phyloP scores from a whole-genome alignment of 2,329 filamentous ascomycete species.

The Trichoderma simmonsii region DNA sequence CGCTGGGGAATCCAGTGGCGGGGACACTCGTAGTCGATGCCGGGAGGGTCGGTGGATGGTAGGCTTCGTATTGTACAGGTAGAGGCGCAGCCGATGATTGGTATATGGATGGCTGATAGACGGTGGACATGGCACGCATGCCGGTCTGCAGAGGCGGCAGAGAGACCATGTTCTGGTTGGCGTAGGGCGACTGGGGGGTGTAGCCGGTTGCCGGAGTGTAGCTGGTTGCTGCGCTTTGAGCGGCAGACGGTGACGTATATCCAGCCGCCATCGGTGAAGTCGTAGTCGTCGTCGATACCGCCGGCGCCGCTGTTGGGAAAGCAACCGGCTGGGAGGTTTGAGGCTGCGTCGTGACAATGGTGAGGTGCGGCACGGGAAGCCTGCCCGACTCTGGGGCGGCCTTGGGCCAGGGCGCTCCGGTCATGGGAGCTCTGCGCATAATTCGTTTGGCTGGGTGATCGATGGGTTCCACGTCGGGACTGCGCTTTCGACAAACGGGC shows the following conservation, averaged over 20 bases:
- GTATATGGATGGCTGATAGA: conserved; percentile 54
- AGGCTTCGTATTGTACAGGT: background rate
- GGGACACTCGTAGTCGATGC: conserved; percentile 26
- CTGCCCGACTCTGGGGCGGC: conserved; percentile 37
- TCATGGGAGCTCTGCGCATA: conserved; percentile 25
- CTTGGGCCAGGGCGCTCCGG: conserved; percentile 24
- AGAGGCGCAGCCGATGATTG: background rate
- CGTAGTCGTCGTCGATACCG: background rate
- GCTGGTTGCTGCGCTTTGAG: background rate
- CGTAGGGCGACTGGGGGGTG: conserved; percentile 39
- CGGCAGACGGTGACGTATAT: conserved; percentile 7
- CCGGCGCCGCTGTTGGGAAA: conserved; percentile 28
- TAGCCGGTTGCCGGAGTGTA: conserved; percentile 31
- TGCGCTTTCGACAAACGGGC: conserved; percentile 46
- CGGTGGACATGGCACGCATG: conserved; percentile 71
- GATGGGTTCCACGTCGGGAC: conserved; percentile 46
- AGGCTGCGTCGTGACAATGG: conserved; percentile 52
- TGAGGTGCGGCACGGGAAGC: conserved; percentile 69
- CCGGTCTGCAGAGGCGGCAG: conserved; percentile 60
- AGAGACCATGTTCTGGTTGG: conserved; percentile 42
- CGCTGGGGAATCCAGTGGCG: conserved; percentile 25
- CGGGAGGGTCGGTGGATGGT: conserved; percentile 26
- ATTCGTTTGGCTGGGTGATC: conserved; percentile 56
- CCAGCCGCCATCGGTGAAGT: background rate
- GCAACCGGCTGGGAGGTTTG: conserved; percentile 24